Conservation (phyloP, 768 basidiomycete species). For the Trametes elegans region DNA sequence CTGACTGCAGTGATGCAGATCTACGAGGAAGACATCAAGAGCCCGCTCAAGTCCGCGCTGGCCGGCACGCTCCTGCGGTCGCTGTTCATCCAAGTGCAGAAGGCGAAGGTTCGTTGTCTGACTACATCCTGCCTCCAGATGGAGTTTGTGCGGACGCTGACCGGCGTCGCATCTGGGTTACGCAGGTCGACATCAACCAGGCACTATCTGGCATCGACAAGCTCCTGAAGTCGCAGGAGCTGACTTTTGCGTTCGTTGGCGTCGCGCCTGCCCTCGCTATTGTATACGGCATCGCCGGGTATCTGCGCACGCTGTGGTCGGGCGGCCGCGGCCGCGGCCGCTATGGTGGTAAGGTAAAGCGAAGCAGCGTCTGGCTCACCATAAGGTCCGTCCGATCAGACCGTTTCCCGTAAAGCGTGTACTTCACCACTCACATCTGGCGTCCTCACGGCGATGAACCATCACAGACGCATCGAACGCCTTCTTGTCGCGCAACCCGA, state of each 20-base stretch:
- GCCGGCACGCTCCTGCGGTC: slow-evolving; percentile 80
- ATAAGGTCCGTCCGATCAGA: slow-evolving; percentile 61
- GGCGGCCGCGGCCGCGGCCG: slow-evolving; percentile 47
- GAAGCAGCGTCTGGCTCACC: slow-evolving; percentile 63
- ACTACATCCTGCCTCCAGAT: background rate
- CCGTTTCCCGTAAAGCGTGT: too few relatives aligned
- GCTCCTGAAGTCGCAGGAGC: slow-evolving; percentile 88
- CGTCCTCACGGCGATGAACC: background rate
- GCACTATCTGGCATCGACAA: slow-evolving; percentile 90
- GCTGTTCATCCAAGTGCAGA: slow-evolving; percentile 90
- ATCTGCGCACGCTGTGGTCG: slow-evolving; percentile 47
- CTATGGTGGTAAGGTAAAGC: slow-evolving; percentile 56
- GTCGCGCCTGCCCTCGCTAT: slow-evolving; percentile 87
- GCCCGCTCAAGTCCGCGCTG: slow-evolving; percentile 79
- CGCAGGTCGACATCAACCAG: slow-evolving; percentile 87
- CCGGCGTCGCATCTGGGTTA: background rate
- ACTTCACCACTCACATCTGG: too few relatives aligned
- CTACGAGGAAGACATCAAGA: slow-evolving; percentile 90
- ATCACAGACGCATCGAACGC: slow-evolving; percentile 62
- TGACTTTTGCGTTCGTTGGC: slow-evolving; percentile 96
- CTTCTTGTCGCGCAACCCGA: slow-evolving; percentile 54
- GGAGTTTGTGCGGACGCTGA: background rate
- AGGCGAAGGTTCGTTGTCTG: slow-evolving; percentile 72
- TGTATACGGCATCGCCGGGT: slow-evolving; percentile 65
- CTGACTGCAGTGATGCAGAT: slow-evolving; percentile 82